These are phyloP conservation scores for Solanum phureja DNA, from an alignment of 257 asterid species.

Conservation along the genomic window DNA sequence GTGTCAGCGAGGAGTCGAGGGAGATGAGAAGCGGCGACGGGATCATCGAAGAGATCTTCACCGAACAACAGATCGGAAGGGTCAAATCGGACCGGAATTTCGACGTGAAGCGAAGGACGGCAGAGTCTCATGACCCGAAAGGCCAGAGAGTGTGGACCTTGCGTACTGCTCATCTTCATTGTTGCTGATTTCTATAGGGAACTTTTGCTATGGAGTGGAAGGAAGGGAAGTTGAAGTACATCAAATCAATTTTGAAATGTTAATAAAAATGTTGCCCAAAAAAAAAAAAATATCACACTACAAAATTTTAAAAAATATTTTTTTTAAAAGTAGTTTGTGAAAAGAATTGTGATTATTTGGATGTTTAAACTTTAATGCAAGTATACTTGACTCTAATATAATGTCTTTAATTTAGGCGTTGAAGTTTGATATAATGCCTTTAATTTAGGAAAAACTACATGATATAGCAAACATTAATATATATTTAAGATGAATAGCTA, in stretches of 20 bases:
- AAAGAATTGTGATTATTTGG: neutral
- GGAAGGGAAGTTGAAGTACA: neutral
- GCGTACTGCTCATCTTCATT: constrained; percentile 43
- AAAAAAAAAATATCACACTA: neutral
- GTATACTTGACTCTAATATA: neutral
- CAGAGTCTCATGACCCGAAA: constrained; percentile 91
- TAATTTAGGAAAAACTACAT: no score
- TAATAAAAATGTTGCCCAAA: neutral
- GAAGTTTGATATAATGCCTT: no score
- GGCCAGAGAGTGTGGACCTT: constrained; percentile 76
- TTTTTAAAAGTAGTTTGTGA: no score
- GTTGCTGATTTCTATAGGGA: neutral
- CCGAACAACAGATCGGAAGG: constrained; percentile 87
- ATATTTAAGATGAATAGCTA: no score
- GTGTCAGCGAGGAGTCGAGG: constrained; percentile 49
- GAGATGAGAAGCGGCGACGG: constrained; percentile 59
- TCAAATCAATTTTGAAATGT: neutral
- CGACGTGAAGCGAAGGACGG: constrained; percentile 83
- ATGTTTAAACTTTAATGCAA: neutral
- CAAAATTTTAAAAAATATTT: no score
- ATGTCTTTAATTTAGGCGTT: no score
- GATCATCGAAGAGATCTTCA: constrained; percentile 86
- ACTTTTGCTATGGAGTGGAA: neutral
- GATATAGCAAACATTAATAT: no score
- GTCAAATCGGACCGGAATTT: constrained; percentile 69